Evolutionary conservation across 495 filamentous ascomycete genomes (phyloP), one percentile per base, ranked within the genome.

Genomic region (Penicillium simplicissimum): DNA sequence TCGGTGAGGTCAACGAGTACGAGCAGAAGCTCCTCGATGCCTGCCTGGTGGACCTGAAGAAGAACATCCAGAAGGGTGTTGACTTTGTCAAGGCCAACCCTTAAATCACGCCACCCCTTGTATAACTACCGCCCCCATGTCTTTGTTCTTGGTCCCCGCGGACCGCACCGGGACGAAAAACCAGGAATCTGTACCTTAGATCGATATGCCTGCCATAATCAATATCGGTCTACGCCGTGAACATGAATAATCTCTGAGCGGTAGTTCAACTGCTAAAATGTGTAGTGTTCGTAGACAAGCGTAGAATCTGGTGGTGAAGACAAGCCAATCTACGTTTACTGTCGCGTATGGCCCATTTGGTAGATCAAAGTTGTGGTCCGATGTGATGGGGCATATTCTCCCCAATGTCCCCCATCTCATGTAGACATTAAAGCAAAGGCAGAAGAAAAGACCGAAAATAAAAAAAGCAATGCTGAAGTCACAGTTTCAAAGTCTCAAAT

Each of bases 11-110:
- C 68, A 90, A 88, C 68, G 84, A 85, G 62, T 82, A 89, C 74
- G 95, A 98, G 87, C 79, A 96, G 86, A 87, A 89, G 79, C 87
- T 98, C 66, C 77, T 98, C 63, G 90, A 94, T 73, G 89, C 86
- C 65, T 88, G 85, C 83, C 80, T 97, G 61, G 78, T 68, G 65
- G 95, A 98, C 82, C 84, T 98, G 76, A 92, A 93, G 85, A 92
- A 91, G 79, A 91, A 92, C 80, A 91, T 92, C 76, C 71, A 83
- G 71, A 92, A 92, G 85, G 88, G 83, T 76, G 81, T 87, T 70
- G 80, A 87, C 66, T 91, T 87, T 67, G 87, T 86, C 69, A 86
- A 86, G 76, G 67, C 80, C 73, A 91, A 90, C 79, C 87, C 88
- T 67, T 89, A 85, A 82, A 77, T 74, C 47, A 48, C 54, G 61